Conservation (phyloP, 305 asterid genomes). For the Andrographis paniculata region DNA sequence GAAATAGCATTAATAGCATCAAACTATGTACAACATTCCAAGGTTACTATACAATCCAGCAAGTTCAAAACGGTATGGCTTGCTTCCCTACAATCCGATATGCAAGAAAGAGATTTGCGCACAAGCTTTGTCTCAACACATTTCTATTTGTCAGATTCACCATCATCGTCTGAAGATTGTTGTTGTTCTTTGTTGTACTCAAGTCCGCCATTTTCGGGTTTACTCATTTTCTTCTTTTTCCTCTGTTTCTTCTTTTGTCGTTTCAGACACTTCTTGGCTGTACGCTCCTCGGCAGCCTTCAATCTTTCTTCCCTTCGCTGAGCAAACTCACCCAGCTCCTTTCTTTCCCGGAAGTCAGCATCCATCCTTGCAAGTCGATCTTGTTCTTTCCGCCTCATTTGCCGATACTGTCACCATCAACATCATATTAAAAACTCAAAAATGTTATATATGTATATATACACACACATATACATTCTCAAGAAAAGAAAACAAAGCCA, state of each 20-base stretch:
- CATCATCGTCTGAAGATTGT: constrained; percentile 60
- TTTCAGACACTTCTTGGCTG: constrained; percentile 64
- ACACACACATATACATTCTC: no score
- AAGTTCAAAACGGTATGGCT: no score
- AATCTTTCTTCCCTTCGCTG: constrained; percentile 73
- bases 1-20: no score
- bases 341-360: constrained; percentile 58
- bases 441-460: not conserved
- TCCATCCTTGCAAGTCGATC: constrained; percentile 94
- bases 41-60: no score
- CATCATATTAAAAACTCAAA: no score
- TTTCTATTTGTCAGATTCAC: constrained; percentile 38
- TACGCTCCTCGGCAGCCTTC: constrained; percentile 87
- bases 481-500: no score
- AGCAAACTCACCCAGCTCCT: constrained; percentile 61
- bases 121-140: no score
- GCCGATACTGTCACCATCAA: constrained; percentile 64
- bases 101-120: no score
- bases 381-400: constrained; percentile 96
- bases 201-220: constrained; percentile 32
- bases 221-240: constrained; percentile 54
- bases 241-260: constrained; percentile 79
- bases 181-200: constrained; percentile 35
- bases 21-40: no score
- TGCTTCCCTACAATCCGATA: no score